phyloP scores from a whole-genome alignment of 2,329 filamentous ascomycete genomes.

The Gyromitra esculenta region DNA sequence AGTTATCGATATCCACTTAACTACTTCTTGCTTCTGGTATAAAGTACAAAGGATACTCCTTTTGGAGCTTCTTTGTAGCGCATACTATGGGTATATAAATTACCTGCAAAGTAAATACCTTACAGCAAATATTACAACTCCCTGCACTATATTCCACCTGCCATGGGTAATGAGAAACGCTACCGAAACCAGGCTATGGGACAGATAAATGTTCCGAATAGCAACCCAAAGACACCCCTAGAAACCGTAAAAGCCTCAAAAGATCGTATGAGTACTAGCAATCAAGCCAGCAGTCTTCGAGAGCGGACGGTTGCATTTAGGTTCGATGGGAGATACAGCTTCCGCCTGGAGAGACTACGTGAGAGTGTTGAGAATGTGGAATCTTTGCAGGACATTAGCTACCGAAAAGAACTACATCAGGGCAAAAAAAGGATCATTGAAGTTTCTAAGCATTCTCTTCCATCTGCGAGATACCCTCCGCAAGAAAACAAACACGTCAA shows the following conservation, averaged over 20 bases:
- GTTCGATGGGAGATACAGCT: slow-evolving; percentile 1
- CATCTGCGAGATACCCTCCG: neutral
- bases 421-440: neutral
- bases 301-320: slow-evolving; percentile 1
- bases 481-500: neutral
- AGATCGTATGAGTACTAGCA: neutral
- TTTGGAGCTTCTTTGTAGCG: neutral
- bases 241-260: neutral
- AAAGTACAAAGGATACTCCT: neutral
- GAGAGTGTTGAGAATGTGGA: neutral
- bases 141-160: neutral
- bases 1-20: neutral
- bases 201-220: neutral
- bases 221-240: neutral
- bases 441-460: neutral
- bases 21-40: neutral
- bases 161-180: neutral
- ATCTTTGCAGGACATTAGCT: too few species aligned
- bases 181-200: neutral
- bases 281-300: neutral
- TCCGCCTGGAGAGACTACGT: slow-evolving; percentile 4
- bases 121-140: neutral
- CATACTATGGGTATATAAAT: neutral
- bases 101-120: neutral
- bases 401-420: neutral